Evolutionary conservation across 768 basidiomycete species (phyloP), one percentile per base, ranked within the genome.

Genomic region (Tephrocybe sp.): DNA sequence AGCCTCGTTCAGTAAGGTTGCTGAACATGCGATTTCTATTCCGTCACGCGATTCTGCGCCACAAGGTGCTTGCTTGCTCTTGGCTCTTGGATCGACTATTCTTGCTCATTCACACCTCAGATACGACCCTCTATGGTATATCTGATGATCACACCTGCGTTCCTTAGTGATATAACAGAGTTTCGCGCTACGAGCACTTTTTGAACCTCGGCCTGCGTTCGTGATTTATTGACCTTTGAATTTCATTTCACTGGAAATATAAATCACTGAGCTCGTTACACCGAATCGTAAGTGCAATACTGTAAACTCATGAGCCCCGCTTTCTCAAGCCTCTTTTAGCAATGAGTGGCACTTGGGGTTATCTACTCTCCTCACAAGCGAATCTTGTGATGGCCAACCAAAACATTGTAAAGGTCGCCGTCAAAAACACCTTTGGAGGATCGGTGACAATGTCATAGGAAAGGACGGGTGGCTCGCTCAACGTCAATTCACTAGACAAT

Each of bases 371-470:
- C 12, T 28, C 40, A 12, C 24, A 45, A 10, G 61, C 61, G 0
- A 59, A 57, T 33, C 51, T 40, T 20, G 53, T 62, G 45, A 58
- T 58, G 48, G 58, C 61, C 1, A 62, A 62, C 26, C 61, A 62
- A 9, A 58, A 62, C 42, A 58, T 58, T 8, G 59, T 56, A 45
- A 26, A 24, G 3, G 26, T 21, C 14, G 42, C 4, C n/a, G 32
- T 24, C 30, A 20, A 4, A 37, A 15, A 23, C 21, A 25, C 24
- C 9, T 8, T n/a, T 4, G 24, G n/a, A 25, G 24, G 4, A 47
- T 25, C 14, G 10, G 26, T 28, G n/a, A 7, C 10, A 24, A 48
- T 15, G 14, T 17, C 10, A 8, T 24, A 61, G 60, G 61, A 62
- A 36, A 56, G 61, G 15, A 55, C 49, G 9, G 57, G 55, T 0